These are phyloP conservation scores for Penicillium sp. DNA, from an alignment of 2,329 filamentous ascomycete genomes.

Conservation along the genomic window DNA sequence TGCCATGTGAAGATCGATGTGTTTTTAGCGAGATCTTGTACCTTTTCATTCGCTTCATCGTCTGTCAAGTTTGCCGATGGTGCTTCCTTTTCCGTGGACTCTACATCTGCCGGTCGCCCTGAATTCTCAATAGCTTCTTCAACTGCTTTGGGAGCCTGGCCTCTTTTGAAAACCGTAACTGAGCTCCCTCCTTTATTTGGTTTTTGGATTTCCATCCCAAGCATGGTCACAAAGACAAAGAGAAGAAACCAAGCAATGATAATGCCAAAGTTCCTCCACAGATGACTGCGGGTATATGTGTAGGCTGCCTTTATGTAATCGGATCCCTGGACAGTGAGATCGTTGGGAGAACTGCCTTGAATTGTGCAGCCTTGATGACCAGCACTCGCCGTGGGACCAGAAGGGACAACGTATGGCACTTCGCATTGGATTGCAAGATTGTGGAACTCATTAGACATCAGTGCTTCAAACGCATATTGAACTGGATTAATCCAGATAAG, in stretches of 20 bases:
- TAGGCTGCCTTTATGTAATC: conserved; percentile 59
- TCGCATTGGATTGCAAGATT: conserved; percentile 56
- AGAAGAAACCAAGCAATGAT: conserved; percentile 72
- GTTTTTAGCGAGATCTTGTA: conserved; percentile 60
- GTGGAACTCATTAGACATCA: conserved; percentile 72
- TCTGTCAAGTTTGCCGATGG: conserved; percentile 17
- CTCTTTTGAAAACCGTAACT: conserved; percentile 73
- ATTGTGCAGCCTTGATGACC: conserved; percentile 62
- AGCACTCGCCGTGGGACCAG: conserved; percentile 45
- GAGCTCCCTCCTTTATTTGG: conserved; percentile 80
- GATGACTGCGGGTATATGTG: conserved; percentile 56
- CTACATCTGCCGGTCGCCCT: conserved; percentile 50
- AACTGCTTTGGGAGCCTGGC: conserved; percentile 61
- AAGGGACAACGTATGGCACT: conserved; percentile 58
- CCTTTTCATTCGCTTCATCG: conserved; percentile 25
- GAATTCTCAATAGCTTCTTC: conserved; percentile 57
- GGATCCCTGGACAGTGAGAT: conserved; percentile 54
- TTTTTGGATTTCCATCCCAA: conserved; percentile 75
- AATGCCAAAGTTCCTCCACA: conserved; percentile 78
- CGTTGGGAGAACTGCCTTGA: conserved; percentile 57
- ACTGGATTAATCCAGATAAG: conserved; percentile 67
- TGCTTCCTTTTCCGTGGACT: conserved; percentile 42
- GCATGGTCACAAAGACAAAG: conserved; percentile 74
- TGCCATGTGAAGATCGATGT: conserved; percentile 83
- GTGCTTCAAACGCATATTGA: conserved; percentile 67